Percentiles rank a stretch among this genome's conserved stretches.
phyloP scores from a whole-genome alignment of 148 eudicot genomes.

The Hydrangea macrophylla region DNA sequence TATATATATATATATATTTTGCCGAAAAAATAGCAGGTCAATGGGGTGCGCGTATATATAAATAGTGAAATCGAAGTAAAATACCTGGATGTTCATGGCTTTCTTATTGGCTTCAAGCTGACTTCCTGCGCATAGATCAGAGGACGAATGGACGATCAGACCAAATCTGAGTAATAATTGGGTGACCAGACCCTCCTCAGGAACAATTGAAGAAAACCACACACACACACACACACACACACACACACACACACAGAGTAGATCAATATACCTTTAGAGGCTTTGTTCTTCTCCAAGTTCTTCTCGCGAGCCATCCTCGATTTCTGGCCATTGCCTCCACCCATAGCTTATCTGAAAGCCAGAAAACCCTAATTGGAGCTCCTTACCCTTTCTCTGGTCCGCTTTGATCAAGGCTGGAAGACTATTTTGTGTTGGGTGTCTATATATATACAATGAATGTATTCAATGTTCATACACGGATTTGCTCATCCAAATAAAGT shows the following conservation, averaged over 20 bases:
- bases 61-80: background rate
- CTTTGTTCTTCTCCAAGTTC: constrained; percentile 58
- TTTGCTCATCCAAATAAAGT: no score
- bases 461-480: no score
- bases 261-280: constrained; percentile 27
- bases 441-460: no score
- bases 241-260: background rate
- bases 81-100: constrained; percentile 82
- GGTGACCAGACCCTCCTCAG: background rate
- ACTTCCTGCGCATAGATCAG: constrained; percentile 55
- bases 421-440: no score
- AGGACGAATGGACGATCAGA: constrained; percentile 15
- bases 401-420: no score
- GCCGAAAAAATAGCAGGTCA: background rate
- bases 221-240: background rate
- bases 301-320: constrained; percentile 76
- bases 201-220: background rate
- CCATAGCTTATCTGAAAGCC: constrained; percentile 37
- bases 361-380: constrained; percentile 19
- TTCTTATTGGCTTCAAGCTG: constrained; percentile 80
- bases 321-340: constrained; percentile 72
- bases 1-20: background rate
- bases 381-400: no score
- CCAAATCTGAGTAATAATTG: background rate
- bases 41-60: background rate